Evolutionary conservation across 164 flowering plant genomes (phyloP).

Genomic region (Hamamelis virginiana): DNA sequence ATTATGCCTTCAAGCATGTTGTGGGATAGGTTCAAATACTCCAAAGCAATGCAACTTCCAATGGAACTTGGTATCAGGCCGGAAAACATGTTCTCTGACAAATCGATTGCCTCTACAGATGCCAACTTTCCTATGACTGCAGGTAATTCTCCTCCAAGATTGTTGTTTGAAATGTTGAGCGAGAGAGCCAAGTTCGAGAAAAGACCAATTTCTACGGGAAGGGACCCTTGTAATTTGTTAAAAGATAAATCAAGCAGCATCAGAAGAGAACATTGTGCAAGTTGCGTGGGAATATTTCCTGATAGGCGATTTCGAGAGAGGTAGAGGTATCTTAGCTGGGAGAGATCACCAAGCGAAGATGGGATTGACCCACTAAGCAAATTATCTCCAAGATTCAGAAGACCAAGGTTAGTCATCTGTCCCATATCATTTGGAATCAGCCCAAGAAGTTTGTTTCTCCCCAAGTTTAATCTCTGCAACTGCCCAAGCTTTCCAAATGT

Average conservation of each 20-base stretch:
- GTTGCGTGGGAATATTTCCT: conserved; percentile 7
- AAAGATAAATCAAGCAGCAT: conserved; percentile 7
- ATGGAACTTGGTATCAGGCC: conserved; percentile 9
- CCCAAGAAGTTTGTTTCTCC: conserved; percentile 7
- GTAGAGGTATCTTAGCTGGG: conserved; percentile 1
- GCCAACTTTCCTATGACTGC: conserved; percentile 3
- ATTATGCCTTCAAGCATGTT: conserved; percentile 10
- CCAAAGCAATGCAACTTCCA: background rate
- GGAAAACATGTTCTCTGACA: background rate
- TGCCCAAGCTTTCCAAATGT: conserved; percentile 8
- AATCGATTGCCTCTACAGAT: background rate
- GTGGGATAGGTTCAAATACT: background rate
- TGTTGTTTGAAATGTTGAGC: conserved; percentile 4
- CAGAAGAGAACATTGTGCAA: background rate
- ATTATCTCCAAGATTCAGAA: background rate
- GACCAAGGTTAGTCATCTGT: background rate
- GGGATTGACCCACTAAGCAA: background rate
- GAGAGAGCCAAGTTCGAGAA: conserved; percentile 3
- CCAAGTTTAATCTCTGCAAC: conserved; percentile 12
- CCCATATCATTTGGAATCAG: conserved; percentile 12
- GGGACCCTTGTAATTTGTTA: background rate
- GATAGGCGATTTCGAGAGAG: conserved; percentile 5
- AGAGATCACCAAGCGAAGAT: conserved; percentile 3
- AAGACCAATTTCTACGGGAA: background rate
- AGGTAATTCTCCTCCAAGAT: conserved; percentile 4